Percentiles rank a stretch among this genome's conserved stretches.
Evolutionary conservation across 768 basidiomycete genomes (phyloP).

Genomic region (Amanita molliuscula): DNA sequence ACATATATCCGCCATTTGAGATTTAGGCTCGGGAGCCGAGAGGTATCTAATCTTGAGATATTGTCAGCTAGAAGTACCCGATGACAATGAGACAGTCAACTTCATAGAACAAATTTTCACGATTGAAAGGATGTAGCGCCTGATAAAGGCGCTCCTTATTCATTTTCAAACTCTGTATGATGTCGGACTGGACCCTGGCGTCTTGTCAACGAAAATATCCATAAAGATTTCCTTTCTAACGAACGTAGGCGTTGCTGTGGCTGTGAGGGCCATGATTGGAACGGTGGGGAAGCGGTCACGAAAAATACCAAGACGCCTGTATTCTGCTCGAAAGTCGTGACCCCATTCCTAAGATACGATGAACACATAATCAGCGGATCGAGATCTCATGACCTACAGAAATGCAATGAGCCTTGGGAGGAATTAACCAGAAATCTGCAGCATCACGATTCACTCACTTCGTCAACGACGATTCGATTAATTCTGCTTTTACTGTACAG

Average conservation of each 20-base stretch:
- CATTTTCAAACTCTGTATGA: conserved; percentile 58
- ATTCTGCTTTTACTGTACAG: conserved; percentile 48
- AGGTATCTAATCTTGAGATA: conserved; percentile 51
- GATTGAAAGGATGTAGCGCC: conserved; percentile 74
- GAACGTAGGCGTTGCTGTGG: conserved; percentile 67
- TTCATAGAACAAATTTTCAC: conserved; percentile 75
- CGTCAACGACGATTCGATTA: conserved; percentile 72
- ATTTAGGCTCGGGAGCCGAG: conserved; percentile 34
- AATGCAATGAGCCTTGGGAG: conserved; percentile 66
- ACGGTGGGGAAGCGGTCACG: conserved; percentile 54
- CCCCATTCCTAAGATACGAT: conserved; percentile 60
- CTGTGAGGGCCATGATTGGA: conserved; percentile 84
- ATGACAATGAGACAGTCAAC: conserved; percentile 21
- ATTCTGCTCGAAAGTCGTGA: conserved; percentile 69
- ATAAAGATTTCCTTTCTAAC: conserved; percentile 9
- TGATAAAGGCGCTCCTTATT: conserved; percentile 41
- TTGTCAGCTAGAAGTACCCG: background rate
- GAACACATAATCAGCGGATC: background rate
- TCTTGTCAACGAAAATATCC: background rate
- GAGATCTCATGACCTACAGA: conserved; percentile 35
- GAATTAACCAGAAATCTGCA: background rate
- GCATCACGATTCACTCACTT: conserved; percentile 30
- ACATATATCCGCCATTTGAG: conserved; percentile 54
- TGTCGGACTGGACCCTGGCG: conserved; percentile 63
- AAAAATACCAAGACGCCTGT: conserved; percentile 62